Evolutionary conservation across 306 rosid genomes (phyloP).

Genomic region (Psophocarpus tetragonolobus): DNA sequence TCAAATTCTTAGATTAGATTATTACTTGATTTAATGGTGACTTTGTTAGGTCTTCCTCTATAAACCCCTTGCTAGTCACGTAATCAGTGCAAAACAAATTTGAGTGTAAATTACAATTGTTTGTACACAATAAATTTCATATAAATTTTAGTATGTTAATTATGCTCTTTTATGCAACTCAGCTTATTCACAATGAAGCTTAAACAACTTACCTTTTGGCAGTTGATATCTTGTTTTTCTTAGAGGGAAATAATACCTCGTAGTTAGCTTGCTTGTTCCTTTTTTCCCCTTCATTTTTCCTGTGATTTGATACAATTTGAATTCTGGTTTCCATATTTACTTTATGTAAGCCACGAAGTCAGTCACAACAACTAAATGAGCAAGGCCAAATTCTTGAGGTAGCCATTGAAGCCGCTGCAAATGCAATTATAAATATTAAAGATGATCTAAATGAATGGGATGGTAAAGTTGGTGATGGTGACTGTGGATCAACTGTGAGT

Average conservation of each 20-base stretch:
- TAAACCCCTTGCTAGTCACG: neutral
- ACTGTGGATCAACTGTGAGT: conserved; percentile 95
- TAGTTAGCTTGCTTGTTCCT: neutral
- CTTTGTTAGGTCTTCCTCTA: neutral
- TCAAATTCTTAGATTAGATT: neutral
- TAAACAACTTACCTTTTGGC: neutral
- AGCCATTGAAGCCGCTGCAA: conserved; percentile 84
- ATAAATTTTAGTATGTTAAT: neutral
- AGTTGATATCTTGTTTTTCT: neutral
- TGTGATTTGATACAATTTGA: conserved; percentile 3
- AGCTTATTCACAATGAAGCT: neutral
- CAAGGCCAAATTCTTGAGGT: conserved; percentile 75
- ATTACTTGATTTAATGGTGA: neutral
- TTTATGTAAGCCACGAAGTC: conserved; percentile 58
- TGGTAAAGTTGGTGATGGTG: conserved; percentile 95
- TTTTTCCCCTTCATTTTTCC: neutral
- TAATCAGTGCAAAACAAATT: neutral
- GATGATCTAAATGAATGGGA: conserved; percentile 92
- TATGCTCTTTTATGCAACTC: neutral
- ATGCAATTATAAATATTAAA: conserved; percentile 60
- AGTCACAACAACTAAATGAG: conserved; percentile 65
- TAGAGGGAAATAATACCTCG: neutral
- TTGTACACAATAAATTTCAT: neutral
- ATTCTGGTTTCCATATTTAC: conserved; percentile 32
- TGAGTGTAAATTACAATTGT: neutral